Percentiles rank a stretch among this genome's conserved stretches.
phyloP scores from a whole-genome alignment of 352 stramenopile species.

The Phytophthora brassicae region DNA sequence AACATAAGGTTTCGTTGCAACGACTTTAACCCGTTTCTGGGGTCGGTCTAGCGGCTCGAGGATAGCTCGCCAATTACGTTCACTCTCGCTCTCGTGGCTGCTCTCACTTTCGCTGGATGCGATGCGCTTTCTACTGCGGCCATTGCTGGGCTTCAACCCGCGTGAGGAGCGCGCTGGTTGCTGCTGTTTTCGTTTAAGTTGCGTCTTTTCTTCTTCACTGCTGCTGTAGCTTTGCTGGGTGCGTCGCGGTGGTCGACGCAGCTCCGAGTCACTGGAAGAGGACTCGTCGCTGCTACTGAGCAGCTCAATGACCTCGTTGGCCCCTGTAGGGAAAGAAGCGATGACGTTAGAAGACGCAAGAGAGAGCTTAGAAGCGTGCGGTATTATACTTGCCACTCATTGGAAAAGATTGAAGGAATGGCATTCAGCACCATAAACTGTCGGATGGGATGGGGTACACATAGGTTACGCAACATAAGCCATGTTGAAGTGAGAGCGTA shows the following conservation, averaged over 20 bases:
- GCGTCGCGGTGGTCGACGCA: neutral
- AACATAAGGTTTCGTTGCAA: constrained; percentile 6
- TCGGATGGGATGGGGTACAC: neutral
- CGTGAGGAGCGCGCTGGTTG: constrained; percentile 2
- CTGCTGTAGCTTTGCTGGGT: neutral
- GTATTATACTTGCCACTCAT: constrained; percentile 22
- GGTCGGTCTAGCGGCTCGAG: constrained; percentile 10
- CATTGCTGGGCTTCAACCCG: neutral
- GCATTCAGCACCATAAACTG: neutral
- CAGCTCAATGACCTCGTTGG: constrained; percentile 33
- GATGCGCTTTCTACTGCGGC: constrained; percentile 11
- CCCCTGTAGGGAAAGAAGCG: constrained; percentile 10
- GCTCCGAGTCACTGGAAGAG: constrained; percentile 16
- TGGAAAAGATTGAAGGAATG: constrained; percentile 3
- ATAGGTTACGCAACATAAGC: neutral
- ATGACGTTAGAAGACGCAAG: constrained; percentile 8
- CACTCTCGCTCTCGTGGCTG: constrained; percentile 18
- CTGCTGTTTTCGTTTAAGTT: constrained; percentile 9
- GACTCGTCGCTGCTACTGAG: constrained; percentile 24
- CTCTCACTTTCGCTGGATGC: constrained; percentile 14
- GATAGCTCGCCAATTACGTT: constrained; percentile 7
- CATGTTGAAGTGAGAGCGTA: constrained; percentile 6
- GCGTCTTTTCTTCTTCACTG: constrained; percentile 20
- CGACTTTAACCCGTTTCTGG: constrained; percentile 23
- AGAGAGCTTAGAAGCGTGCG: neutral